Conservation (phyloP, 2,329 filamentous ascomycete genomes). For the Diaporthe nobilis region DNA sequence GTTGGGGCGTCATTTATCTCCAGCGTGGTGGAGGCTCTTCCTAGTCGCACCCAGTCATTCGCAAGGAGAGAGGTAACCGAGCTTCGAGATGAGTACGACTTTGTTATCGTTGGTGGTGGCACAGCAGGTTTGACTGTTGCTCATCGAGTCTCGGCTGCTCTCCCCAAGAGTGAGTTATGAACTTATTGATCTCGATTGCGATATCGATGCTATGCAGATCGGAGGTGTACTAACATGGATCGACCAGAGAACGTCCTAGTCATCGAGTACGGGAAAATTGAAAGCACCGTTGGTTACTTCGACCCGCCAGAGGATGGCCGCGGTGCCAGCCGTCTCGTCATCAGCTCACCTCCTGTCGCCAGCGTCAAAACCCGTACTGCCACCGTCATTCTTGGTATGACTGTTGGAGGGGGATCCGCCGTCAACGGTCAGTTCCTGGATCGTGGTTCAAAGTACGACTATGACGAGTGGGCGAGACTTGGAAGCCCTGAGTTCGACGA, state of each 20-base stretch:
- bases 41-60: not conserved
- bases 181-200: not conserved
- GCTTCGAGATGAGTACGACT: conserved; percentile 54
- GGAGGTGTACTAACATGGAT: not conserved
- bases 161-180: not conserved
- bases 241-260: conserved; percentile 53
- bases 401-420: conserved; percentile 19
- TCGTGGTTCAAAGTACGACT: conserved; percentile 24
- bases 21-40: not conserved
- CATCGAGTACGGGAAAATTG: conserved; percentile 48
- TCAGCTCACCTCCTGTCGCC: conserved; percentile 13
- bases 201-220: not conserved
- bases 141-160: conserved; percentile 53
- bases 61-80: conserved; percentile 5
- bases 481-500: not conserved
- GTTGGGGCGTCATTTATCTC: not conserved
- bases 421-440: conserved; percentile 19
- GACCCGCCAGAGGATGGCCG: conserved; percentile 18
- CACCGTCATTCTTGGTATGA: not conserved
- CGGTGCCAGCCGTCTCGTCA: conserved; percentile 4
- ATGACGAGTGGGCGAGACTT: conserved; percentile 25
- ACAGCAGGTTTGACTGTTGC: conserved; percentile 64
- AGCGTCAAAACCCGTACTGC: conserved; percentile 13
- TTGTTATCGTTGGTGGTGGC: conserved; percentile 64
- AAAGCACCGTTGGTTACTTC: conserved; percentile 8